Conservation (phyloP, 345 rosid species). For the Populus deltoides region DNA sequence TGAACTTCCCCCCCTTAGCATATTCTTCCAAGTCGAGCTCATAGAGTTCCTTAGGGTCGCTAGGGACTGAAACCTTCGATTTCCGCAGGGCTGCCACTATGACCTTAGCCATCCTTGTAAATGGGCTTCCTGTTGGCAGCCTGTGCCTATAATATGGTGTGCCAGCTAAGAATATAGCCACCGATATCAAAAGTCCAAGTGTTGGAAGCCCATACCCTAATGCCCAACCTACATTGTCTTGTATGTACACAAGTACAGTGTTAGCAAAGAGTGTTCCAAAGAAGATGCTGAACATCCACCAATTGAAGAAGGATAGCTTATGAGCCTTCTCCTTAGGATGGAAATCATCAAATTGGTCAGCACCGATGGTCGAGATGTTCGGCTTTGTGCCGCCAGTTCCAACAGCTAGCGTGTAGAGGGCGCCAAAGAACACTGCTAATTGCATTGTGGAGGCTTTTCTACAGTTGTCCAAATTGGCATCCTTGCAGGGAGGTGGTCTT, state of each 20-base stretch:
- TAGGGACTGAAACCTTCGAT: slow-evolving; percentile 43
- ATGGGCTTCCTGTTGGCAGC: slow-evolving; percentile 69
- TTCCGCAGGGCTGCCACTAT: slow-evolving; percentile 66
- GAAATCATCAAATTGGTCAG: slow-evolving; percentile 88
- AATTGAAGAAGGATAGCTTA: slow-evolving; percentile 91
- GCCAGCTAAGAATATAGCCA: slow-evolving; percentile 58
- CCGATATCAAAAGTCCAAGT: slow-evolving; percentile 56
- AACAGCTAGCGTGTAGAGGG: slow-evolving; percentile 64
- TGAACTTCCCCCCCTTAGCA: slow-evolving; percentile 44
- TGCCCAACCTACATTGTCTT: slow-evolving; percentile 87
- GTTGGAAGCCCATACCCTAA: slow-evolving; percentile 81
- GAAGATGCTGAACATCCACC: slow-evolving; percentile 98
- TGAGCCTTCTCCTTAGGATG: slow-evolving; percentile 68
- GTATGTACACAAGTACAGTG: slow-evolving; percentile 75
- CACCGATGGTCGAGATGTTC: slow-evolving; percentile 87
- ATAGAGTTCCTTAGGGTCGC: slow-evolving; percentile 41
- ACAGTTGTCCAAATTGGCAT: slow-evolving; percentile 38
- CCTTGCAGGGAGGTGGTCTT: slow-evolving; percentile 59
- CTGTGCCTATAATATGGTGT: slow-evolving; percentile 73
- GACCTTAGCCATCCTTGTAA: slow-evolving; percentile 70
- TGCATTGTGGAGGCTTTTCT: slow-evolving; percentile 55
- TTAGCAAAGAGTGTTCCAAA: slow-evolving; percentile 82
- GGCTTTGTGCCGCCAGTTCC: slow-evolving; percentile 96
- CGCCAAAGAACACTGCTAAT: slow-evolving; percentile 61
- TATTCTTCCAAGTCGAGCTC: slow-evolving; percentile 62